Conservation (phyloP, 2,329 filamentous ascomycete species). For the Colletotrichum sp. region DNA sequence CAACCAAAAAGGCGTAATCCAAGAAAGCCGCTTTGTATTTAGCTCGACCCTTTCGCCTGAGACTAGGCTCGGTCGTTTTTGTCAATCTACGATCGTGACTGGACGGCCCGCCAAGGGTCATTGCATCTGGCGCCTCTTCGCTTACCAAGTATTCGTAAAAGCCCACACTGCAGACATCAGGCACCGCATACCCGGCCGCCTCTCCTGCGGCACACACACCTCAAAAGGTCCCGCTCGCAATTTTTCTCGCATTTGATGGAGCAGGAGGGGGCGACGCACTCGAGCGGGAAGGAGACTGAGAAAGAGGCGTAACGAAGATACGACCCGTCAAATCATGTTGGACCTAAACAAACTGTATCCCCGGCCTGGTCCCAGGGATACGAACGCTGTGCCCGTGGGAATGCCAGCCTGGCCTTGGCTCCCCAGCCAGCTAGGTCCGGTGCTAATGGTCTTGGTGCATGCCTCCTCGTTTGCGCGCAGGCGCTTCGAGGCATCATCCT, state of each 20-base stretch:
- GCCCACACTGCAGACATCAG: neutral
- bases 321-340: neutral
- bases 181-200: neutral
- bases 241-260: neutral
- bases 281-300: neutral
- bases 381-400: neutral
- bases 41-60: neutral
- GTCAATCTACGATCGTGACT: neutral
- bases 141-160: neutral
- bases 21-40: neutral
- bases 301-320: neutral
- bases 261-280: neutral
- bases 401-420: neutral
- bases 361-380: neutral
- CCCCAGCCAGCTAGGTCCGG: neutral
- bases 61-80: constrained; percentile 2
- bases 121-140: neutral
- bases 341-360: neutral
- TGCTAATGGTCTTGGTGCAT: neutral
- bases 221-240: neutral
- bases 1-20: neutral
- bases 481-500: neutral
- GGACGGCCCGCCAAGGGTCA: neutral
- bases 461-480: neutral
- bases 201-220: neutral